Percentiles rank a stretch among this genome's conserved stretches.
phyloP scores from a whole-genome alignment of 2,329 filamentous ascomycete species.

The Tetracladium maxilliforme region DNA sequence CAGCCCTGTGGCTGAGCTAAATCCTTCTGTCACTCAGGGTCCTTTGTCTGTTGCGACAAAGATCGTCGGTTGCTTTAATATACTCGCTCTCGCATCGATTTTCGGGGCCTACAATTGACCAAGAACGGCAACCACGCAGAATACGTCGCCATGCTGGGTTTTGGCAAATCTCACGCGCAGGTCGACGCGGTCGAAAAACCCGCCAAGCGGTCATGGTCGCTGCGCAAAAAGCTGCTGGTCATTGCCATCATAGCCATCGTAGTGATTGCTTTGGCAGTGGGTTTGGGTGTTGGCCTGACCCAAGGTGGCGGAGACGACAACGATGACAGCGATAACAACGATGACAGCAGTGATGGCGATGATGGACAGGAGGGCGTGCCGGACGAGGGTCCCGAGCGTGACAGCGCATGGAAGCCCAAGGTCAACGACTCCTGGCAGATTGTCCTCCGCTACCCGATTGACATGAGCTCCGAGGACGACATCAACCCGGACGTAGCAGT shows the following conservation, averaged over 20 bases:
- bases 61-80: too few species aligned
- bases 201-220: too few species aligned
- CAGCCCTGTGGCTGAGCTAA: too few species aligned
- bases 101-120: too few species aligned
- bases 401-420: conserved; percentile 32
- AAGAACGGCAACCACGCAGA: too few species aligned
- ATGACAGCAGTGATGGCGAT: conserved; percentile 12
- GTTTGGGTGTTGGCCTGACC: conserved; percentile 38
- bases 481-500: conserved; percentile 18
- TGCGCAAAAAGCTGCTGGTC: conserved; percentile 15
- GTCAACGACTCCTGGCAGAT: conserved; percentile 46
- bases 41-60: too few species aligned
- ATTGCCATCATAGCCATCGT: conserved; percentile 8
- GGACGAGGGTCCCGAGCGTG: conserved; percentile 6
- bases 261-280: conserved; percentile 33
- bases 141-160: too few species aligned
- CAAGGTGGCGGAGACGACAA: conserved; percentile 8
- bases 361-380: conserved; percentile 10
- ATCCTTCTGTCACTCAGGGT: too few species aligned
- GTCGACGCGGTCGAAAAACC: too few species aligned
- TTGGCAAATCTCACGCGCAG: too few species aligned
- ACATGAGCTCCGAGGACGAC: conserved; percentile 16
- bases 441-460: conserved; percentile 29
- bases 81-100: too few species aligned
- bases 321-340: conserved; percentile 2